These are phyloP conservation scores for Pachysandra terminalis DNA, from an alignment of 164 flowering plant genomes.

Conservation along the genomic window DNA sequence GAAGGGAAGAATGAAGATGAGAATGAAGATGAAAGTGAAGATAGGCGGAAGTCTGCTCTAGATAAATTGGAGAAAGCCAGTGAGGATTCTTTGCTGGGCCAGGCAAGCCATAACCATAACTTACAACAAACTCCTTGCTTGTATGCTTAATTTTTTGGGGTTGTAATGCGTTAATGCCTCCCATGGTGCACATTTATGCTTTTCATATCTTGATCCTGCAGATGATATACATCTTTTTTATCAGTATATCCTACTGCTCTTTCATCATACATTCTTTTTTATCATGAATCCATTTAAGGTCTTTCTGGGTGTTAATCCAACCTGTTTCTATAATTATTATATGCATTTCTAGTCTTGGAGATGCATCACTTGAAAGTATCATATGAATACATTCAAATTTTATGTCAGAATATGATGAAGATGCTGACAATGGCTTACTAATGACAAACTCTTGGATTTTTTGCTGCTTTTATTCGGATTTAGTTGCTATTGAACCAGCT, in stretches of 20 bases:
- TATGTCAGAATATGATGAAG: background rate
- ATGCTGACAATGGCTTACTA: background rate
- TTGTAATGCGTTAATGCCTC: background rate
- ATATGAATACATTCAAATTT: background rate
- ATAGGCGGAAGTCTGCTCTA: conserved; percentile 57
- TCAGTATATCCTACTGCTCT: background rate
- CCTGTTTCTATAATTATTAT: too few species aligned
- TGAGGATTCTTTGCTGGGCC: conserved; percentile 82
- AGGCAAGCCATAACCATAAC: conserved; percentile 49
- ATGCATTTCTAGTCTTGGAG: background rate
- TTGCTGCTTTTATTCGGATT: background rate
- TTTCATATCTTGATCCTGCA: background rate
- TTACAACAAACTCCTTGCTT: background rate
- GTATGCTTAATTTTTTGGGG: background rate
- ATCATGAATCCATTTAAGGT: too few species aligned
- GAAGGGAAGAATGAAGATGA: conserved; percentile 54
- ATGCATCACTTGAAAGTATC: background rate
- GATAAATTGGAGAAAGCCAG: conserved; percentile 88
- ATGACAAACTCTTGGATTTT: background rate
- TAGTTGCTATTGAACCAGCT: background rate
- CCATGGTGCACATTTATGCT: background rate
- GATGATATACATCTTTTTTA: too few species aligned
- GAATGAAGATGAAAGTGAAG: too few species aligned
- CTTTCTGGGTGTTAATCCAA: too few species aligned
- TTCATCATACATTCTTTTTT: too few species aligned